A percentile compares a stretch with the other conserved stretches of the same genome.
These are phyloP conservation scores for Podospora bellae-mahoneyi DNA, from an alignment of 495 filamentous ascomycete species.

Conservation along the genomic window DNA sequence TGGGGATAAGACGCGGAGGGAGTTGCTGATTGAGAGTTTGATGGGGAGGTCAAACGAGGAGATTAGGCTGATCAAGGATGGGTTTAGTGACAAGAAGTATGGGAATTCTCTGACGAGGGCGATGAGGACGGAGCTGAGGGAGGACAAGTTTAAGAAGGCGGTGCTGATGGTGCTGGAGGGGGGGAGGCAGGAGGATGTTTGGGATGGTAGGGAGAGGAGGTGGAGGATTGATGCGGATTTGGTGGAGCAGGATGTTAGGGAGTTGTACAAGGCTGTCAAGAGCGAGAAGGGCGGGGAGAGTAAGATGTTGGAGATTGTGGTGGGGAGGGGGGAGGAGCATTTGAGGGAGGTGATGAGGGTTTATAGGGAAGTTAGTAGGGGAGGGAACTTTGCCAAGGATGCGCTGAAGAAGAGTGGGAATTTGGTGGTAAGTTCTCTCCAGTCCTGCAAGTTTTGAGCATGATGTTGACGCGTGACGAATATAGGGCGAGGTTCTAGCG, in stretches of 20 bases:
- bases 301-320: slow-evolving; percentile 83
- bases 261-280: slow-evolving; percentile 65
- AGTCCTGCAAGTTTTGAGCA: slow-evolving; percentile 1
- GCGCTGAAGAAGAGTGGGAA: slow-evolving; percentile 87
- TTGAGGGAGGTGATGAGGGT: slow-evolving; percentile 70
- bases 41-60: slow-evolving; percentile 87
- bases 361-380: slow-evolving; percentile 63
- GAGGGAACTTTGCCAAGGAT: slow-evolving; percentile 78
- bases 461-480: neutral
- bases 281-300: slow-evolving; percentile 81
- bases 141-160: slow-evolving; percentile 90
- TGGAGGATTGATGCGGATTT: slow-evolving; percentile 46
- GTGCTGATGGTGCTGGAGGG: slow-evolving; percentile 83
- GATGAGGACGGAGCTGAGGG: slow-evolving; percentile 86
- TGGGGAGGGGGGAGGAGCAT: slow-evolving; percentile 74
- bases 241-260: slow-evolving; percentile 67
- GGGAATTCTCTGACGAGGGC: slow-evolving; percentile 74
- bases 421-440: slow-evolving; percentile 67
- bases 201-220: slow-evolving; percentile 43
- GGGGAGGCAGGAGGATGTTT: slow-evolving; percentile 71
- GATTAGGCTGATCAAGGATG: slow-evolving; percentile 86
- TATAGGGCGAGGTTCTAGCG: slow-evolving; percentile 85
- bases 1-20: slow-evolving; percentile 72
- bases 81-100: slow-evolving; percentile 90
- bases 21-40: slow-evolving; percentile 86